Conservation (phyloP, 2,329 filamentous ascomycete genomes). For the Microcyclospora tardicrescens region DNA sequence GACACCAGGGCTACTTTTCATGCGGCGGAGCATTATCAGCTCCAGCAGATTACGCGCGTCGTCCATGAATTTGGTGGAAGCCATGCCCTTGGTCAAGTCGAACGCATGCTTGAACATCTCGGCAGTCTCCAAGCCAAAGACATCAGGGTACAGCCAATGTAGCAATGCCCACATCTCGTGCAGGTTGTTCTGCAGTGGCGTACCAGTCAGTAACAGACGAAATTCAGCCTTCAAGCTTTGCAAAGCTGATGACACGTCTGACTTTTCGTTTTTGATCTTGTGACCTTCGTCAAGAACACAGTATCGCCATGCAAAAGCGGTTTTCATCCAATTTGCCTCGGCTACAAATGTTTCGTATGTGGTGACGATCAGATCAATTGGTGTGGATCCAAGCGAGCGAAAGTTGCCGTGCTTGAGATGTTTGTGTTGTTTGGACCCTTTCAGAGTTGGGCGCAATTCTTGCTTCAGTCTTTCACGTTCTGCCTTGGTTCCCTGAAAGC, state of each 20-base stretch:
- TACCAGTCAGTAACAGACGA: slow-evolving; percentile 40
- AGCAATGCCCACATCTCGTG: slow-evolving; percentile 45
- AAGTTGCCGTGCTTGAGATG: background rate
- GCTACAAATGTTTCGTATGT: slow-evolving; percentile 37
- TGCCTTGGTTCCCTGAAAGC: slow-evolving; percentile 34
- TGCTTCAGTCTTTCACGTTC: slow-evolving; percentile 34
- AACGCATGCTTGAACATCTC: slow-evolving; percentile 44
- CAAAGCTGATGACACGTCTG: slow-evolving; percentile 31
- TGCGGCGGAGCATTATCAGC: slow-evolving; percentile 45
- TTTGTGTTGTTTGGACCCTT: slow-evolving; percentile 1
- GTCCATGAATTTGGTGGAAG: slow-evolving; percentile 41
- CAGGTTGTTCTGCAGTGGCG: slow-evolving; percentile 47
- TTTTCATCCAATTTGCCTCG: slow-evolving; percentile 38
- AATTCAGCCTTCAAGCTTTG: slow-evolving; percentile 34
- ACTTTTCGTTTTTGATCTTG: slow-evolving; percentile 38
- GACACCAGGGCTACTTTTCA: slow-evolving; percentile 43
- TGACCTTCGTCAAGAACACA: slow-evolving; percentile 43
- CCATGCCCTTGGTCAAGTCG: slow-evolving; percentile 41
- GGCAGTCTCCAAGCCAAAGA: slow-evolving; percentile 40
- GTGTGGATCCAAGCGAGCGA: slow-evolving; percentile 19
- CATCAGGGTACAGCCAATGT: slow-evolving; percentile 46
- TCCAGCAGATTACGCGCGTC: slow-evolving; percentile 40
- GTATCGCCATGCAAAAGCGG: slow-evolving; percentile 39
- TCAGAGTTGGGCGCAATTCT: slow-evolving; percentile 6
- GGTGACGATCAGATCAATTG: slow-evolving; percentile 37